A percentile compares a stretch with the other conserved stretches of the same genome.
These are phyloP conservation scores for Ophiostoma sp. DNA, from an alignment of 2,329 filamentous ascomycete species.

Conservation along the genomic window DNA sequence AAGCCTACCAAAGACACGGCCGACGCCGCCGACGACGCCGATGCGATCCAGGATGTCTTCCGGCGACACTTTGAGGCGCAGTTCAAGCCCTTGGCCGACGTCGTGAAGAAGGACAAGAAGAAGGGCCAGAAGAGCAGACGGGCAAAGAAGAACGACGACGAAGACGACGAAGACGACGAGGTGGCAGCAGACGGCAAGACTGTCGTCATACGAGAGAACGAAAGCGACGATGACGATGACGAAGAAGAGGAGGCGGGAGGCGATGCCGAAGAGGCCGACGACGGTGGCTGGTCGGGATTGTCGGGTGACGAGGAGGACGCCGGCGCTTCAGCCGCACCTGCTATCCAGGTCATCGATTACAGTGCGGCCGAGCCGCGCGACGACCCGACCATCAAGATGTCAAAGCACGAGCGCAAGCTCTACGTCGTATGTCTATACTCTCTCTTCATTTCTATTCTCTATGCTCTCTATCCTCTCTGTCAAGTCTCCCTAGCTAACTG, in stretches of 20 bases:
- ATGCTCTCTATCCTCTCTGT: background rate
- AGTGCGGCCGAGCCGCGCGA: slow-evolving; percentile 34
- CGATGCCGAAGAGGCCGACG: slow-evolving; percentile 27
- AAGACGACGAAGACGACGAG: slow-evolving; percentile 28
- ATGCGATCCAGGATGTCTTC: slow-evolving; percentile 68
- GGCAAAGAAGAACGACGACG: slow-evolving; percentile 34
- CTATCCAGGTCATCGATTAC: slow-evolving; percentile 60
- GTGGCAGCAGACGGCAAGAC: background rate
- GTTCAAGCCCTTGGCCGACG: slow-evolving; percentile 64
- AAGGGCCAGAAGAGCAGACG: slow-evolving; percentile 33
- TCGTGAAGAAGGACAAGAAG: slow-evolving; percentile 10
- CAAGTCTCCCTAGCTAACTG: slow-evolving; percentile 15
- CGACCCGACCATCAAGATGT: slow-evolving; percentile 39
- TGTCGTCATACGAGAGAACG: background rate
- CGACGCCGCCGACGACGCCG: slow-evolving; percentile 29
- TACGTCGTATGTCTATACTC: slow-evolving; percentile 57
- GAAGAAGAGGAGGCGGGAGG: slow-evolving; percentile 30
- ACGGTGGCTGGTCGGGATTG: slow-evolving; percentile 56
- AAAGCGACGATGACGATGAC: slow-evolving; percentile 37
- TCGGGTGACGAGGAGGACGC: slow-evolving; percentile 43
- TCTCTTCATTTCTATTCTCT: background rate
- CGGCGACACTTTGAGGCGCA: slow-evolving; percentile 80
- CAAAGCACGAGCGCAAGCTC: slow-evolving; percentile 65
- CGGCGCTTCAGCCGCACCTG: slow-evolving; percentile 26
- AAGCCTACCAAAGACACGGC: slow-evolving; percentile 23